A percentile compares a stretch with the other conserved stretches of the same genome.
These are phyloP conservation scores for Alternaria atra DNA, from an alignment of 2,329 filamentous ascomycete species.

Conservation along the genomic window DNA sequence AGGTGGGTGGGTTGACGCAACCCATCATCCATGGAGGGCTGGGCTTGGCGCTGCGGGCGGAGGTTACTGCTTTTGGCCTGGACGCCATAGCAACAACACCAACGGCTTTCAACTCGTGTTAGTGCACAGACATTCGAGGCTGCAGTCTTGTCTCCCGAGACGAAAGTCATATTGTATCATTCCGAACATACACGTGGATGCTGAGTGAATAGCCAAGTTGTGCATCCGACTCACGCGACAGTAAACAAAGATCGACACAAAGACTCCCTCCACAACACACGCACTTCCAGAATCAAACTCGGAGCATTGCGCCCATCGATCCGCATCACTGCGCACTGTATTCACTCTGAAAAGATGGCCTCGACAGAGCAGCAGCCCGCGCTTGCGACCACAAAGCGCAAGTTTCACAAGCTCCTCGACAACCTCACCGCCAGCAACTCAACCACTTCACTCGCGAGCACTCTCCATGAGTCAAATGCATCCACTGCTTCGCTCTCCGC, in stretches of 20 bases:
- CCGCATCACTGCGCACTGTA: not conserved
- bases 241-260: constrained; percentile 41
- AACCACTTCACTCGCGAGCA: constrained; percentile 44
- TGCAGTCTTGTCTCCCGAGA: not conserved
- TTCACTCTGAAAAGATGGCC: constrained; percentile 9
- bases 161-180: not conserved
- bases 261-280: constrained; percentile 5
- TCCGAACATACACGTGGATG: not conserved
- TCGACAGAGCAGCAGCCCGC: constrained; percentile 46
- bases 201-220: not conserved
- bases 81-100: constrained; percentile 31
- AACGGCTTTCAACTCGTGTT: constrained; percentile 7
- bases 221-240: not conserved
- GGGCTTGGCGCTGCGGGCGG: constrained; percentile 27
- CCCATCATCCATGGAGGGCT: not conserved
- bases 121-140: constrained; percentile 1
- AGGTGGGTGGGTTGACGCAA: constrained; percentile 21
- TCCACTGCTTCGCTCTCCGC: constrained; percentile 42
- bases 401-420: constrained; percentile 75
- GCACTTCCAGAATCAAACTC: constrained; percentile 1
- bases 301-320: not conserved
- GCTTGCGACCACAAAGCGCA: constrained; percentile 83
- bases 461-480: constrained; percentile 50
- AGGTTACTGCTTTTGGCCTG: constrained; percentile 26
- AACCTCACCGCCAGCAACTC: constrained; percentile 63